A percentile compares a stretch with the other conserved stretches of the same genome.
phyloP scores from a whole-genome alignment of 768 basidiomycete species.

The Leccinum rimulosum region DNA sequence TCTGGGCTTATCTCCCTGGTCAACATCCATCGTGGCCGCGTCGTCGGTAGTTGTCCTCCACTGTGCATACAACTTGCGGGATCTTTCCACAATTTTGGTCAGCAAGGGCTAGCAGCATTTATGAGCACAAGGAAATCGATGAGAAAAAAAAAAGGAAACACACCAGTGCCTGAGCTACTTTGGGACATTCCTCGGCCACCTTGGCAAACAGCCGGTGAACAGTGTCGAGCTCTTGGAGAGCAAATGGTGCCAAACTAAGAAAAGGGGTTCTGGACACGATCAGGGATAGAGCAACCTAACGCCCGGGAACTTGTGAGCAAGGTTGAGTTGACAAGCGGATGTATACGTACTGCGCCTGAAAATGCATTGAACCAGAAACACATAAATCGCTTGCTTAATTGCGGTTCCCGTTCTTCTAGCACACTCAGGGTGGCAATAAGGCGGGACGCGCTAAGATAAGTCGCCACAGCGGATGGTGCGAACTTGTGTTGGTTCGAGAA shows the following conservation, averaged over 20 bases:
- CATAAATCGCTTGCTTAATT: conserved; percentile 62
- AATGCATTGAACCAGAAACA: conserved; percentile 76
- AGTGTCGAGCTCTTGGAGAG: conserved; percentile 58
- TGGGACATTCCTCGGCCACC: conserved; percentile 57
- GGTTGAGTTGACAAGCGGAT: not conserved
- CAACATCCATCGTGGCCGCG: conserved; percentile 26
- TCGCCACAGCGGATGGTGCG: conserved; percentile 70
- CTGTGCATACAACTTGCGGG: conserved; percentile 44
- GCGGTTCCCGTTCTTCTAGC: conserved; percentile 56
- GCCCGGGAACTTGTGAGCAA: conserved; percentile 1
- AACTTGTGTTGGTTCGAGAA: conserved; percentile 61
- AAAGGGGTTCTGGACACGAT: conserved; percentile 62
- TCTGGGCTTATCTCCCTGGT: conserved; percentile 11
- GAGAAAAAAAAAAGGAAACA: conserved; percentile 17
- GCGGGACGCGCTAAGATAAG: conserved; percentile 56
- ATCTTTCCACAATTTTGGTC: conserved; percentile 53
- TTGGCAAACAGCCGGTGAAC: conserved; percentile 56
- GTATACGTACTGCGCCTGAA: conserved; percentile 59
- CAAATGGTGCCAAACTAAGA: conserved; percentile 54
- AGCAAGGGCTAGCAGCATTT: conserved; percentile 45
- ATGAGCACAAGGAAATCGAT: conserved; percentile 9
- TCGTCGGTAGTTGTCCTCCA: conserved; percentile 30
- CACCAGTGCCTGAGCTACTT: conserved; percentile 59
- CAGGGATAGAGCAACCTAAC: conserved; percentile 61
- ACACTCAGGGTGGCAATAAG: conserved; percentile 56